A percentile compares a stretch with the other conserved stretches of the same genome.
These are phyloP conservation scores for Kluyveromyces aestuarii DNA, from an alignment of 805 yeast genomes.

Conservation along the genomic window DNA sequence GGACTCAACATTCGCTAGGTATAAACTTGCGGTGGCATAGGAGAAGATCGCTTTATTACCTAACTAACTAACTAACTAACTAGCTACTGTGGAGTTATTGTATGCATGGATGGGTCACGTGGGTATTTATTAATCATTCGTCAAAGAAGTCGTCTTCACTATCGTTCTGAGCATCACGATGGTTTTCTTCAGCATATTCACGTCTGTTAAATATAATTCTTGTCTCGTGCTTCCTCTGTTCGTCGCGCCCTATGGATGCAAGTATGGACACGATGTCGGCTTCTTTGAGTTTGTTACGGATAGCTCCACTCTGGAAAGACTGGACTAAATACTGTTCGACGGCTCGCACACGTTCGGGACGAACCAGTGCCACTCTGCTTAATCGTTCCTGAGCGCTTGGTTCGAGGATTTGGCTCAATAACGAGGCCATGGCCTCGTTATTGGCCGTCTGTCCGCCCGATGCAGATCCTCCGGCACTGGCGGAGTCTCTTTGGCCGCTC, in stretches of 20 bases:
- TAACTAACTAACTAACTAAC: too few relatives aligned
- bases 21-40: too few relatives aligned
- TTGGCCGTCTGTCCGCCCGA: conserved; percentile 17
- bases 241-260: conserved; percentile 73
- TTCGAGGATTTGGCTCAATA: conserved; percentile 41
- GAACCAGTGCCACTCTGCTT: conserved; percentile 76
- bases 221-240: conserved; percentile 50
- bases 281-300: conserved; percentile 63
- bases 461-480: conserved; percentile 19
- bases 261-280: conserved; percentile 73
- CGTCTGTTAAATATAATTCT: conserved; percentile 57
- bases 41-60: too few relatives aligned
- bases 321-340: conserved; percentile 74
- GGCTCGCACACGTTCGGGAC: conserved; percentile 83
- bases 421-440: conserved; percentile 3
- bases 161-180: conserved; percentile 31
- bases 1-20: too few relatives aligned
- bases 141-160: conserved; percentile 39
- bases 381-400: conserved; percentile 82
- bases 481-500: conserved; percentile 27
- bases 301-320: conserved; percentile 67
- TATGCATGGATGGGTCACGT: neutral
- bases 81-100: neutral
- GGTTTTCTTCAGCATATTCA: conserved; percentile 34
- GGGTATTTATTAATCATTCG: conserved; percentile 11